Evolutionary conservation across 352 stramenopile genomes (phyloP).

Genomic region (Phytophthora tubulina): DNA sequence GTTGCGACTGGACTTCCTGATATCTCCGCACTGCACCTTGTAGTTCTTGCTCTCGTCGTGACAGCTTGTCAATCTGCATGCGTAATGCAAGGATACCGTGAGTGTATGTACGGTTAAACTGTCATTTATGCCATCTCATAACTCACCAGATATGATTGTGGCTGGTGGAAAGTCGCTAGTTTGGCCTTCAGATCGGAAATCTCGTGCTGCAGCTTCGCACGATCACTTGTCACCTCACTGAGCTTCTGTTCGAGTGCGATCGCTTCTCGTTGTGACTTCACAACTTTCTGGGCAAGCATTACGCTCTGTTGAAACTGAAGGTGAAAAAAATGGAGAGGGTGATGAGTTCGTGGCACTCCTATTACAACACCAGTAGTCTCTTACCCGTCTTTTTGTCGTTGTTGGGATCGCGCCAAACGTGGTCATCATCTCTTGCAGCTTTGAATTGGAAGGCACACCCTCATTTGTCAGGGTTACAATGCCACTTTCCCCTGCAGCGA

Average conservation of each 20-base stretch:
- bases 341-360: background rate
- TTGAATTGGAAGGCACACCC: background rate
- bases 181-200: slow-evolving; percentile 47
- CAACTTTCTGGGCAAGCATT: slow-evolving; percentile 69
- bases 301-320: slow-evolving; percentile 82
- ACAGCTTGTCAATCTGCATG: slow-evolving; percentile 73
- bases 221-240: slow-evolving; percentile 42
- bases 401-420: slow-evolving; percentile 78
- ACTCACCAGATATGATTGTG: slow-evolving; percentile 76
- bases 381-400: slow-evolving; percentile 71
- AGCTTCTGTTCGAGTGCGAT: slow-evolving; percentile 56
- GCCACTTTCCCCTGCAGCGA: slow-evolving; percentile 22
- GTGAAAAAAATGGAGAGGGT: background rate
- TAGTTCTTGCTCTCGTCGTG: slow-evolving; percentile 55
- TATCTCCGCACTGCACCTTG: slow-evolving; percentile 31
- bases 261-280: slow-evolving; percentile 68
- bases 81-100: background rate
- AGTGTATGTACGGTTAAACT: background rate
- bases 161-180: slow-evolving; percentile 68
- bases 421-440: slow-evolving; percentile 56
- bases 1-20: slow-evolving; percentile 45
- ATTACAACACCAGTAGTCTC: background rate
- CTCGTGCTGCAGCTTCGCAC: slow-evolving; percentile 38
- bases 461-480: background rate
- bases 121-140: background rate